Conservation (phyloP, 331 rosid genomes). For the Cucumis variabilis region DNA sequence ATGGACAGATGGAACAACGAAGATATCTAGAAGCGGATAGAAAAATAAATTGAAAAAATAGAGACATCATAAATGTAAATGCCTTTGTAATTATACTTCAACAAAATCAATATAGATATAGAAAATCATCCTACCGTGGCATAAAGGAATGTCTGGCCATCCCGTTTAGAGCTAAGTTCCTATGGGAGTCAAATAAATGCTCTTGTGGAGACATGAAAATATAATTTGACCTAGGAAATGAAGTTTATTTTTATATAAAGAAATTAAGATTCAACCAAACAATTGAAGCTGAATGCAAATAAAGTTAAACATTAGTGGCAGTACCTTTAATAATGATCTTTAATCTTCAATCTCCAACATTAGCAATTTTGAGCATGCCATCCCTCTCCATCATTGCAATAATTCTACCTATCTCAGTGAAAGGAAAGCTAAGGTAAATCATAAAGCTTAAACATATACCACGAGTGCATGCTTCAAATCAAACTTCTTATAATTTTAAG, state of each 20-base stretch:
- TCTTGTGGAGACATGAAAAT: constrained; percentile 87
- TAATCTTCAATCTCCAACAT: constrained; percentile 94
- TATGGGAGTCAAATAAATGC: constrained; percentile 91
- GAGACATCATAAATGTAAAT: background rate
- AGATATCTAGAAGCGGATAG: background rate
- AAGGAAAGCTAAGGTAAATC: constrained; percentile 25
- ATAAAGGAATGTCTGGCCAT: constrained; percentile 88
- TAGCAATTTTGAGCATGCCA: constrained; percentile 85
- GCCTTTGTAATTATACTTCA: background rate
- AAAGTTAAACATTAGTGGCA: background rate
- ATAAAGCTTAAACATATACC: constrained; percentile 9
- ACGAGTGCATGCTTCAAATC: background rate
- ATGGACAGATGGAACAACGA: constrained; percentile 34
- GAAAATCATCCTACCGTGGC: constrained; percentile 61
- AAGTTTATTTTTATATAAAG: background rate
- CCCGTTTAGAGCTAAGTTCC: constrained; percentile 82
- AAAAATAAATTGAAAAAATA: background rate
- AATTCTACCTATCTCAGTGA: constrained; percentile 54
- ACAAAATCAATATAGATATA: background rate
- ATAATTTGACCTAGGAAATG: constrained; percentile 52
- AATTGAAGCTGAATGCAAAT: background rate
- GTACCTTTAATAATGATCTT: constrained; percentile 70
- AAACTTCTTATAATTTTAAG: background rate
- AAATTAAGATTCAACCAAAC: background rate
- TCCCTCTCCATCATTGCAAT: constrained; percentile 83